Base-by-base conservation (phyloP, 768 basidiomycete genomes). In the Ramaria rubella region DNA sequence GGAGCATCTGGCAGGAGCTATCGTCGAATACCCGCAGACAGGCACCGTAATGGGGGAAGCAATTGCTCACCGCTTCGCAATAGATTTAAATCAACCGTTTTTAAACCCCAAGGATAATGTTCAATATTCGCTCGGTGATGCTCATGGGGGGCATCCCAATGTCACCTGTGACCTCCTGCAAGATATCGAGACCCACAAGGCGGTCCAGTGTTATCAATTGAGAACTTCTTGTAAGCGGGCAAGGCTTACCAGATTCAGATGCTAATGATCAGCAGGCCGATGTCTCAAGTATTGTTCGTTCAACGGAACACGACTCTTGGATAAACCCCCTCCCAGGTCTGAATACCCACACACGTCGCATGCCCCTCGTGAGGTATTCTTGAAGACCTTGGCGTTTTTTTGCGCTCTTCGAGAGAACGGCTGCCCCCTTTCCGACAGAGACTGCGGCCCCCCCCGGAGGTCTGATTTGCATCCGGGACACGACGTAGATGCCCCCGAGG, bases 381-480 rank as follows among this genome's bases (percentile, higher is more conserved):
- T 40, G 2, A 64, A 64, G 38, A 66, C 65, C 6, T 44, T 66
- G 4, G 62, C 56, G 1, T 60, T 66, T 44, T 66, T n/a, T n/a
- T n/a, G n/a, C n/a, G n/a, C n/a, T n/a, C n/a, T n/a, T n/a, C n/a
- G n/a, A n/a, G n/a, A n/a, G 15, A 58, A 59, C 21, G 65, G 64
- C 14, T 64, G 63, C 49, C 36, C 53, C 11, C 60, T 66, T 38
- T 52, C 21, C 7, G 27, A 61, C 29, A 56, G 23, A 11, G 11
- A 11, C 9, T 9, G 11, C 12, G 50, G 11, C 15, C 11, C 9
- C 11, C 14, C 11, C 34, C 11, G 23, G 11, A 40, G 26, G 38
- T 52, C 34, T 33, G 50, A 52, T 27, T 31, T 26, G 26, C 19
- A 62, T 34, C 6, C 12, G 8, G 49, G n/a, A 9, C 24, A 5